These are phyloP conservation scores for Amanita pallidorosea DNA, from an alignment of 768 basidiomycete genomes.

Conservation along the genomic window DNA sequence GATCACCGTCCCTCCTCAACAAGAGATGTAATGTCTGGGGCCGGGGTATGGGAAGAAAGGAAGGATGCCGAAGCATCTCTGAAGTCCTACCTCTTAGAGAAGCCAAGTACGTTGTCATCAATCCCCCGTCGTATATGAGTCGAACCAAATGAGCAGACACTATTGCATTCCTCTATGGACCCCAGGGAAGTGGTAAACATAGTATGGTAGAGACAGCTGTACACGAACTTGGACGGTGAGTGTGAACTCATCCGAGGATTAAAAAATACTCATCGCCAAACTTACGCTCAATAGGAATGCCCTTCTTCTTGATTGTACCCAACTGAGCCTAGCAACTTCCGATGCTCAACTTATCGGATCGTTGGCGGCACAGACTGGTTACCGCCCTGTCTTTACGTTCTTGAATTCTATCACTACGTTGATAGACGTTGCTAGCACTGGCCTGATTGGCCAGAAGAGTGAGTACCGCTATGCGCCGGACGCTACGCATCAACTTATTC, in stretches of 20 bases:
- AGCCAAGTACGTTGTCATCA: constrained; percentile 43
- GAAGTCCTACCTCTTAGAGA: constrained; percentile 63
- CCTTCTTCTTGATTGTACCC: constrained; percentile 76
- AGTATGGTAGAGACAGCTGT: constrained; percentile 45
- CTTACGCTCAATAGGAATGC: constrained; percentile 35
- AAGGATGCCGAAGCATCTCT: constrained; percentile 63
- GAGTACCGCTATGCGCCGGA: constrained; percentile 1
- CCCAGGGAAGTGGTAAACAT: constrained; percentile 75
- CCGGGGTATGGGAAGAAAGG: constrained; percentile 77
- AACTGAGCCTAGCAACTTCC: constrained; percentile 56
- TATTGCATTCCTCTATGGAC: constrained; percentile 70
- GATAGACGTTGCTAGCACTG: constrained; percentile 86
- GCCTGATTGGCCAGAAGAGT: constrained; percentile 95
- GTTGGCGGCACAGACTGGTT: constrained; percentile 78
- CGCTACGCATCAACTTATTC: neutral
- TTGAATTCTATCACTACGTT: constrained; percentile 71
- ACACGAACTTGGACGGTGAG: constrained; percentile 41
- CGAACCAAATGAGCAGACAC: constrained; percentile 33
- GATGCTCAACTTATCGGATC: constrained; percentile 58
- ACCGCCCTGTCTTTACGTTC: constrained; percentile 83
- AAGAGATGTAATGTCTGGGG: constrained; percentile 14
- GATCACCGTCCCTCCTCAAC: constrained; percentile 24
- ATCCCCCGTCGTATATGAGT: neutral
- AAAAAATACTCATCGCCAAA: neutral
- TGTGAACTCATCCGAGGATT: neutral